Evolutionary conservation across 2,329 filamentous ascomycete species (phyloP), one percentile per base, ranked within the genome.

Genomic region (Akanthomyces dipterigenus): DNA sequence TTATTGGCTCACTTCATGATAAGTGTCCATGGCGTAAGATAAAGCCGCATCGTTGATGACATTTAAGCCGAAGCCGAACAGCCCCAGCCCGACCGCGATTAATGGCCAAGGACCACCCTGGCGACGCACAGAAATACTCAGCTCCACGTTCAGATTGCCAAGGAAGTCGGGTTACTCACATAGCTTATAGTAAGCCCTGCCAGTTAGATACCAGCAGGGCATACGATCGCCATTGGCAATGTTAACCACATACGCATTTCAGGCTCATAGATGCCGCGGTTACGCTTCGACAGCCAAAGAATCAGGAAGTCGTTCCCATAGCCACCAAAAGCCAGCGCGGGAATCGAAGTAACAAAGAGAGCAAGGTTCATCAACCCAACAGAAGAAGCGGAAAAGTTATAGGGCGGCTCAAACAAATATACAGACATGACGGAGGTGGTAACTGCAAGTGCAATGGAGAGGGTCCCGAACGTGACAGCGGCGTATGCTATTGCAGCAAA

Each of bases 201-300:
- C 71, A 75, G 72, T 5, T 72, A 65, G 8, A 75, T 24, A 0
- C 73, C 72, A 0, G 68, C 70, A 12, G 71, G 64, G 65, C 72
- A 66, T 1, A 65, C 50, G 3, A 74, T 22, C 0, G 68, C 67
- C 4, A 64, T 51, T 7, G 63, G 65, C n/a, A 49, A 45, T 5
- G 74, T 75, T 12, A 84, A 67, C 80, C 65, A 76, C 18, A 78
- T 65, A 1, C 76, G 69, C 70, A 78, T 77, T 58, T 78, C 77
- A 0, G 77, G 76, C 62, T 78, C 76, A 49, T 75, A 77, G 36
- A 75, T 70, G 7, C 75, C 76, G 1, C 70, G 69, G 11, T 77
- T 77, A 0, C 72, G 68, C 20, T 68, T 70, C 0, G 77, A 67
- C 12, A 76, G 67, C 43, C 67, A 68, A 5, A 75, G 26, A 28